Conservation (phyloP, 176 grass and related monocot genomes). For the Oryza nivara region DNA sequence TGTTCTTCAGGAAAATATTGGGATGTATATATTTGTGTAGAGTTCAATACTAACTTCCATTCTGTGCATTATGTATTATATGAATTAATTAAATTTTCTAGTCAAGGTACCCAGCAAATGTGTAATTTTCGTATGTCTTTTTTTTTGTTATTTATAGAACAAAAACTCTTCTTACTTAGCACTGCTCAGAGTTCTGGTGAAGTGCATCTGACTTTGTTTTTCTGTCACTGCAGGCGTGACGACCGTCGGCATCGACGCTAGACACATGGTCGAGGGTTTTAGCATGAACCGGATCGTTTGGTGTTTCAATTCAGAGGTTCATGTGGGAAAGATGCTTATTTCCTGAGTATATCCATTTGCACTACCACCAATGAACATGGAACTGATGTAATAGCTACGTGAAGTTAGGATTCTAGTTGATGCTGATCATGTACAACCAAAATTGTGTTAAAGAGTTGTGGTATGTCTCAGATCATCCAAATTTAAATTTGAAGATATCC, state of each 20-base stretch:
- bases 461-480: background rate
- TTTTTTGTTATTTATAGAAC: background rate
- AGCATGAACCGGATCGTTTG: background rate
- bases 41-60: background rate
- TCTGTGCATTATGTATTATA: background rate
- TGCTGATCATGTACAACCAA: slow-evolving; percentile 7
- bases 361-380: slow-evolving; percentile 10
- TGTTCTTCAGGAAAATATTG: background rate
- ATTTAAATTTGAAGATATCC: background rate
- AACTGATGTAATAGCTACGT: background rate
- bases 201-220: slow-evolving; percentile 22
- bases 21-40: background rate
- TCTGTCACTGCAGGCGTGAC: slow-evolving; percentile 38
- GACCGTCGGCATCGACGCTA: slow-evolving; percentile 39
- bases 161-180: background rate
- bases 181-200: slow-evolving; percentile 17
- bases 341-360: background rate
- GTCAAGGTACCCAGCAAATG: background rate
- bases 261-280: background rate
- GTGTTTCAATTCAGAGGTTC: background rate
- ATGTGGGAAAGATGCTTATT: background rate
- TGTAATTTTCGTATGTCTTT: background rate
- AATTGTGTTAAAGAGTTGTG: background rate
- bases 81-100: background rate
- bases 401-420: slow-evolving; percentile 1